These are phyloP conservation scores for Sarocladiaceae sp. DNA, from an alignment of 2,329 filamentous ascomycete species.

Conservation along the genomic window DNA sequence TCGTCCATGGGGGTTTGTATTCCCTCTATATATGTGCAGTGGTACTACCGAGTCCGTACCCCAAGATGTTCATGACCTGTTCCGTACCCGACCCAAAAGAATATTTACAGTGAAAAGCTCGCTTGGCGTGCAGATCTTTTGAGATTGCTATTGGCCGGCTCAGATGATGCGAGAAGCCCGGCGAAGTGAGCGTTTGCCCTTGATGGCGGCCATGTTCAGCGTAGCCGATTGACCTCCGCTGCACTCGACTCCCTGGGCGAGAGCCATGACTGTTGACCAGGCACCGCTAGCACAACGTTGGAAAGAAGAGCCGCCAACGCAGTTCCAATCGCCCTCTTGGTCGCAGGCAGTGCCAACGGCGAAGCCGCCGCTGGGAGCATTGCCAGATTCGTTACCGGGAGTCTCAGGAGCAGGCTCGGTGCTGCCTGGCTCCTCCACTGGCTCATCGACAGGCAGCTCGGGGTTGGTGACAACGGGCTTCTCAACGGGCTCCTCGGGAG, in stretches of 20 bases:
- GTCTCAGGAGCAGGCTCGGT: background rate
- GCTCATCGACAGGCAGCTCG: conserved; percentile 1
- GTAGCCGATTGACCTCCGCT: conserved; percentile 32
- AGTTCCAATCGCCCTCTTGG: conserved; percentile 50
- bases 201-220: conserved; percentile 28
- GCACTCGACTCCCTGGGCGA: conserved; percentile 45
- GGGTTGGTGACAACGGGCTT: background rate
- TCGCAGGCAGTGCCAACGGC: conserved; percentile 41
- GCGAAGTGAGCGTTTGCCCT: conserved; percentile 18
- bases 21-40: background rate
- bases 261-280: conserved; percentile 39
- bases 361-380: conserved; percentile 18
- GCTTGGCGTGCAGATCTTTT: background rate
- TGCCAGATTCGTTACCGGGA: conserved; percentile 18
- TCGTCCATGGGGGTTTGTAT: background rate
- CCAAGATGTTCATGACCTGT: background rate
- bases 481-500: conserved; percentile 3
- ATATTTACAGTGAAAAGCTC: conserved; percentile 1
- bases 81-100: background rate
- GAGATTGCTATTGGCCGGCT: background rate
- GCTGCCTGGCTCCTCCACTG: background rate
- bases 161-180: conserved; percentile 21
- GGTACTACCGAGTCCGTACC: too few species aligned
- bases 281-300: conserved; percentile 50
- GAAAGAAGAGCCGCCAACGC: conserved; percentile 44